A percentile compares a stretch with the other conserved stretches of the same genome.
These are phyloP conservation scores for Oehlia diaphana DNA, from an alignment of 192 early-diverging fungal genomes.

Conservation along the genomic window DNA sequence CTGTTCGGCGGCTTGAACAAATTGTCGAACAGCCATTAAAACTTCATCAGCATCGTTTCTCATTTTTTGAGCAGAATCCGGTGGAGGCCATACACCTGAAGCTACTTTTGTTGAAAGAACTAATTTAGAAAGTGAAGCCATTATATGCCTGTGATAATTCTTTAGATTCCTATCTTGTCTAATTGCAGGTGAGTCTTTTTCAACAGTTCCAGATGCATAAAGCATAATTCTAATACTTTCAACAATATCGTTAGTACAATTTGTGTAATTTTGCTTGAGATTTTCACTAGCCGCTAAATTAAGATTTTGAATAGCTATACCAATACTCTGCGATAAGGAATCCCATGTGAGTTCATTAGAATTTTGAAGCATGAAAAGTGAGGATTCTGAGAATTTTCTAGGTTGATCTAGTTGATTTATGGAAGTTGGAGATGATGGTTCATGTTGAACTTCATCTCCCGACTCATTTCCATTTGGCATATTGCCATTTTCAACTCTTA, in stretches of 20 bases:
- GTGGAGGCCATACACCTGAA: constrained; percentile 87
- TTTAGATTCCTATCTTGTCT: constrained; percentile 65
- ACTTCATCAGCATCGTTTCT: constrained; percentile 76
- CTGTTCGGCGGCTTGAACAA: constrained; percentile 68
- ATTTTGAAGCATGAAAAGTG: not conserved
- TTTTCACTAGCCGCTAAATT: constrained; percentile 49
- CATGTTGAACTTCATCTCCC: not conserved
- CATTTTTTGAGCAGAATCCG: constrained; percentile 76
- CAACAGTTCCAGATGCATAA: constrained; percentile 73
- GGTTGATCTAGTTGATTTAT: not conserved
- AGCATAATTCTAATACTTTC: constrained; percentile 83
- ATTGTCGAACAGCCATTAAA: constrained; percentile 70
- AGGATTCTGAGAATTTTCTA: not conserved
- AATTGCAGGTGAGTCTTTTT: constrained; percentile 66
- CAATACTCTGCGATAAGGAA: constrained; percentile 45
- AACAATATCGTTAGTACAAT: constrained; percentile 62
- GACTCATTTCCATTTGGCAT: not conserved
- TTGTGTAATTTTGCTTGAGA: constrained; percentile 56
- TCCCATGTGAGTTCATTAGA: constrained; percentile 53
- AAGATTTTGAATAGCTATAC: constrained; percentile 55
- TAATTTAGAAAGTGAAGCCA: constrained; percentile 81
- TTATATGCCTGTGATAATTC: constrained; percentile 73
- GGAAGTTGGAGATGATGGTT: not conserved
- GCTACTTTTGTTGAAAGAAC: constrained; percentile 80
- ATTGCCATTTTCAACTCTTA: not conserved